phyloP scores from a whole-genome alignment of 2,329 filamentous ascomycete genomes.

The Boeremia lycopersici region DNA sequence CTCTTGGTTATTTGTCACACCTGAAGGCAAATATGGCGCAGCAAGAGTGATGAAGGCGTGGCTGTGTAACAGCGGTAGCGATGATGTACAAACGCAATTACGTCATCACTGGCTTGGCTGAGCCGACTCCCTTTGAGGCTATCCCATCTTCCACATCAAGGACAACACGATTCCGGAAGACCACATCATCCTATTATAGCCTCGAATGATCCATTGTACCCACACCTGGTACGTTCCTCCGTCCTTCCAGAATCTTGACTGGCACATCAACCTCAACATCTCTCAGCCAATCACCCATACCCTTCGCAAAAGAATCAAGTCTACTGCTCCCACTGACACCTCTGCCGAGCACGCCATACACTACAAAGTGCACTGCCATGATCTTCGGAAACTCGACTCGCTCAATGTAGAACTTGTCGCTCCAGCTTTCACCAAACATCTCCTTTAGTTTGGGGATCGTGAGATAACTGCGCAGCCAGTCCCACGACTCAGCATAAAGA shows the following conservation, averaged over 20 bases:
- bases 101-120: slow-evolving; percentile 12
- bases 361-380: slow-evolving; percentile 44
- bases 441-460: slow-evolving; percentile 34
- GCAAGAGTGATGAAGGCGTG: neutral
- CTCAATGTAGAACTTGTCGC: slow-evolving; percentile 30
- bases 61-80: slow-evolving; percentile 1
- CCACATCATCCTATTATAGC: neutral
- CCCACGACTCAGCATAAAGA: slow-evolving; percentile 35
- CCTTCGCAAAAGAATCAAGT: slow-evolving; percentile 60
- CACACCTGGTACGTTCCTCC: slow-evolving; percentile 4
- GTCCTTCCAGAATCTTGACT: slow-evolving; percentile 33
- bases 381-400: slow-evolving; percentile 42
- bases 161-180: too few species aligned
- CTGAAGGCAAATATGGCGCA: neutral
- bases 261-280: slow-evolving; percentile 53
- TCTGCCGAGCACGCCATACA: slow-evolving; percentile 46
- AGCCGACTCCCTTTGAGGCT: neutral
- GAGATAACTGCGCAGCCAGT: slow-evolving; percentile 40
- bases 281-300: slow-evolving; percentile 59
- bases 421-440: slow-evolving; percentile 37
- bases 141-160: neutral
- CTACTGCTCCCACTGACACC: slow-evolving; percentile 56
- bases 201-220: neutral
- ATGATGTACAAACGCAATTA: neutral
- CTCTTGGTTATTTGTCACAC: neutral